Conservation (phyloP, 1,139 yeast genomes). For the Candida dubliniensis region DNA sequence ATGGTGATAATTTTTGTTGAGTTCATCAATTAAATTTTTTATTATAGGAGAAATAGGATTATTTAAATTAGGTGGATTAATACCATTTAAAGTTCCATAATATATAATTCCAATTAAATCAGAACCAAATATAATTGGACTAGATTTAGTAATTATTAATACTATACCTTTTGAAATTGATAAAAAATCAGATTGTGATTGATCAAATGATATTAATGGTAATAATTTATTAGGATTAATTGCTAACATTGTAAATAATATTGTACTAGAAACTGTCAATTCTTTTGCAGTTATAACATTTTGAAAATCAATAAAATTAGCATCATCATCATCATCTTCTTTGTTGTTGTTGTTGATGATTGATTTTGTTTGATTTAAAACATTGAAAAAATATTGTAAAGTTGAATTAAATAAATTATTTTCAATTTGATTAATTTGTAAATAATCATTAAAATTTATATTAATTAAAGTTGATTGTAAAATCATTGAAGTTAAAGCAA, state of each 20-base stretch:
- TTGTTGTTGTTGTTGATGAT: too few relatives aligned
- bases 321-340: too few relatives aligned
- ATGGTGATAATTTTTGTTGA: conserved; percentile 8
- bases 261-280: conserved; percentile 21
- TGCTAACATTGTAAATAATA: conserved; percentile 30
- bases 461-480: conserved; percentile 8
- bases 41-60: conserved; percentile 20
- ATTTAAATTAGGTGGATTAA: conserved; percentile 10
- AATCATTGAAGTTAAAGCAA: conserved; percentile 22
- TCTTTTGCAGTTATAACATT: conserved; percentile 20
- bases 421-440: not conserved
- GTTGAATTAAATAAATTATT: conserved; percentile 17
- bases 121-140: conserved; percentile 16
- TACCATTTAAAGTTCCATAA: conserved; percentile 9
- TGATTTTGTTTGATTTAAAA: conserved; percentile 12
- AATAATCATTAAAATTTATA: conserved; percentile 2
- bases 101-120: conserved; percentile 17
- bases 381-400: conserved; percentile 23
- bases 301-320: not conserved
- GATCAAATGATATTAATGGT: conserved; percentile 26
- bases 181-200: conserved; percentile 19
- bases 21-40: conserved; percentile 14
- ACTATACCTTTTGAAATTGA: conserved; percentile 22
- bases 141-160: conserved; percentile 13
- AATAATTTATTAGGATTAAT: conserved; percentile 31